phyloP scores from a whole-genome alignment of 441 rosid species.

The Adansonia gregorii region DNA sequence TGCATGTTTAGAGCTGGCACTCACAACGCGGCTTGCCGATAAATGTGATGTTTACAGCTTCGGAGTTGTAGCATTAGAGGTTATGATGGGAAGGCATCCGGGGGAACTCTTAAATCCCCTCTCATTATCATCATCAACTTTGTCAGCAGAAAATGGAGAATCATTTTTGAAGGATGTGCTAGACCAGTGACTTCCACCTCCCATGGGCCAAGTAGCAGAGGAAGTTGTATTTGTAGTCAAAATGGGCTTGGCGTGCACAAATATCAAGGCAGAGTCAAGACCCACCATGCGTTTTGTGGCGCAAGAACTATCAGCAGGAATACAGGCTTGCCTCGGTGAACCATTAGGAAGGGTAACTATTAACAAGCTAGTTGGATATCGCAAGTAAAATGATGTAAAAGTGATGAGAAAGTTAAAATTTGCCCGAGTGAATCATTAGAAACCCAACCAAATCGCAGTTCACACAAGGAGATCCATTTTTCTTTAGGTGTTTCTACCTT shows the following conservation, averaged over 20 bases:
- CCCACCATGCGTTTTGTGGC: slow-evolving; percentile 62
- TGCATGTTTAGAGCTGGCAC: slow-evolving; percentile 41
- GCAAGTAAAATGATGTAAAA: slow-evolving; percentile 20
- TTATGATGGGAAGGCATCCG: slow-evolving; percentile 71
- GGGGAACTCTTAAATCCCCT: slow-evolving; percentile 33
- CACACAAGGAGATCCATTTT: neutral
- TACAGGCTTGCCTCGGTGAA: slow-evolving; percentile 39
- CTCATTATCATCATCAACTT: slow-evolving; percentile 14
- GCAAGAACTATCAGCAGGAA: slow-evolving; percentile 49
- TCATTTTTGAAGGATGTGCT: slow-evolving; percentile 45
- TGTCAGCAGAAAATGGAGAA: slow-evolving; percentile 28
- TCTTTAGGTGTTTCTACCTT: neutral
- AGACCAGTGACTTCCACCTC: slow-evolving; percentile 53
- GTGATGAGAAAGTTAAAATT: neutral
- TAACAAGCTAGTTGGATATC: slow-evolving; percentile 33
- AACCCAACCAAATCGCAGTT: neutral
- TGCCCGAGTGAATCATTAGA: neutral
- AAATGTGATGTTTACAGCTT: slow-evolving; percentile 69
- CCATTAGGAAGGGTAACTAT: slow-evolving; percentile 36
- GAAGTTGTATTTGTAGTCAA: slow-evolving; percentile 43
- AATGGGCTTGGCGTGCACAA: slow-evolving; percentile 51
- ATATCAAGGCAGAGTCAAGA: slow-evolving; percentile 39
- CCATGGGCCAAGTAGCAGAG: slow-evolving; percentile 47
- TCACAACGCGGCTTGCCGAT: slow-evolving; percentile 53
- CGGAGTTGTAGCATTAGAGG: slow-evolving; percentile 66